phyloP scores from a whole-genome alignment of 2,329 filamentous ascomycete species.

The Fusarium zealandicum region DNA sequence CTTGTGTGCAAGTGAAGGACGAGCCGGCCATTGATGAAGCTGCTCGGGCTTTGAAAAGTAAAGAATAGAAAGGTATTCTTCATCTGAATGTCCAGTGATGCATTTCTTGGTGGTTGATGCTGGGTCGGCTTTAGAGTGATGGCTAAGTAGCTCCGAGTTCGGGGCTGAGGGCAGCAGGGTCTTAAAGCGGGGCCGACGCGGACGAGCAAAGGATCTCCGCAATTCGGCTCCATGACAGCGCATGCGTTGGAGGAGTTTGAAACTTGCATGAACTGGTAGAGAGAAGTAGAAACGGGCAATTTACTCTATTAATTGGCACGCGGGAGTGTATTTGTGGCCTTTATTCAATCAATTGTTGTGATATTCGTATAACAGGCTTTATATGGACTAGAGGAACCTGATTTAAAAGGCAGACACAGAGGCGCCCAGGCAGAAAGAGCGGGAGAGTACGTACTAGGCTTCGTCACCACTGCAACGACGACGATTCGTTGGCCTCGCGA shows the following conservation, averaged over 20 bases:
- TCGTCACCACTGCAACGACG: constrained; percentile 13
- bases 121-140: neutral
- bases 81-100: neutral
- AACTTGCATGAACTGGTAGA: constrained; percentile 25
- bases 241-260: constrained; percentile 2
- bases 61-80: constrained; percentile 25
- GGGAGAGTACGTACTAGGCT: constrained; percentile 27
- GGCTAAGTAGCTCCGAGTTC: constrained; percentile 8
- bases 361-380: too few relatives aligned
- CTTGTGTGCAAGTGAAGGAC: constrained; percentile 6
- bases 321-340: neutral
- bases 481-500: constrained; percentile 24
- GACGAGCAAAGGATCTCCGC: constrained; percentile 19
- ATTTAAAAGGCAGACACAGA: neutral
- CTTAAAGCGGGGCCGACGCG: constrained; percentile 13
- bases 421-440: constrained; percentile 20
- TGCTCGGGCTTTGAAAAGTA: constrained; percentile 8
- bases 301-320: neutral
- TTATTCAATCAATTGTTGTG: neutral
- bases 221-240: constrained; percentile 6
- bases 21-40: constrained; percentile 4
- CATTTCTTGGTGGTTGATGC: neutral
- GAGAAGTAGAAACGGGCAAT: neutral
- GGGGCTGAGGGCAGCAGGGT: neutral
- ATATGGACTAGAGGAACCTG: neutral